Base-by-base conservation (phyloP, 2,329 filamentous ascomycete species). In the Diaporthe amygdali region DNA sequence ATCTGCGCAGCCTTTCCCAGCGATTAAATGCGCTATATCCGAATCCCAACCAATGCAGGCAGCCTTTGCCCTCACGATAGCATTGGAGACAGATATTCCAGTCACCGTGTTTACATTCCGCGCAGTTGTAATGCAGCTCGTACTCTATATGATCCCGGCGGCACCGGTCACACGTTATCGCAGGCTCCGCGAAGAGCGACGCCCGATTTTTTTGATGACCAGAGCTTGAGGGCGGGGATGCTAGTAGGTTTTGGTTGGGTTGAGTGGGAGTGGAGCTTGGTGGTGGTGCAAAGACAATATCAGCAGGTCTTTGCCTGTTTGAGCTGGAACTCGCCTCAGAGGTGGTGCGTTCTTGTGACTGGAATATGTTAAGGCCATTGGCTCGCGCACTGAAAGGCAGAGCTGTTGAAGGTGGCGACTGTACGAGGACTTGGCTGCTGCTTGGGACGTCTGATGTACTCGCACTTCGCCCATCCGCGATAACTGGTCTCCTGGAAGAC, bases 31-130 rank as follows among this genome's bases (percentile, higher is more conserved):
- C 94, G 5, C 88, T 88, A 75, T 92, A 87, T 3, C 94, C 94
- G 79, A 98, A 97, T 1, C 96, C 95, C 76, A 92, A 95, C 94
- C 95, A 98, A 78, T 96, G 90, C 22, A 90, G 85, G 79, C 96
- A 98, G 14, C 95, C 95, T 77, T 89, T 89, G 10, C 92, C 92
- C 15, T 84, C 79, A 34, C 94, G 91, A 79, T 97, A 98, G 82
- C 96, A 98, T 74, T 87, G 87, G 2, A 93, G 82, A 77, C 96
- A 98, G 14, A 98, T 84, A 78, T 95, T 92, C 85, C 92, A 97
- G 56, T 89, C 84, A 0, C 94, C 94, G 7, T 86, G 83, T 20
- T 88, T 85, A 80, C 96, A 98, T 63, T 86, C 85, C 2, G 83
- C 80, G 80, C 96, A 98, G 78, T 93, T 93, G 81, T 96, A 97